phyloP scores from a whole-genome alignment of 2,329 filamentous ascomycete species.

The Periconia digitata region DNA sequence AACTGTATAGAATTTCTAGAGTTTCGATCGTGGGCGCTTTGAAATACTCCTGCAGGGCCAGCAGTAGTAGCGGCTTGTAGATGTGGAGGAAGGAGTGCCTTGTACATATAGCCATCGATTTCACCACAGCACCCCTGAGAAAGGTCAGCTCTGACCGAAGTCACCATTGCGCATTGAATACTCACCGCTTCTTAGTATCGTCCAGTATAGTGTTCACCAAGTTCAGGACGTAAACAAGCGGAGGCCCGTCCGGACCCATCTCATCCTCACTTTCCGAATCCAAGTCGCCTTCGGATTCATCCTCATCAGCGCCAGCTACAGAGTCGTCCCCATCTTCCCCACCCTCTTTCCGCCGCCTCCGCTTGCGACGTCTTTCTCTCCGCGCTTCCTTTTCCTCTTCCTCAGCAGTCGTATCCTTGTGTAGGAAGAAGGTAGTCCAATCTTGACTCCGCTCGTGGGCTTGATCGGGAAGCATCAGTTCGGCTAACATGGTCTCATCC shows the following conservation, averaged over 20 bases:
- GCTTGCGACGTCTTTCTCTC: slow-evolving; percentile 58
- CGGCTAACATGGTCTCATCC: slow-evolving; percentile 96
- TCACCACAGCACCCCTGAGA: slow-evolving; percentile 82
- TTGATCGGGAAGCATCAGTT: slow-evolving; percentile 97
- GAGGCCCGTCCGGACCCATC: slow-evolving; percentile 73
- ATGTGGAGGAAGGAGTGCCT: slow-evolving; percentile 97
- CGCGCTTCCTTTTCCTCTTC: slow-evolving; percentile 67
- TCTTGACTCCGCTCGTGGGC: slow-evolving; percentile 93
- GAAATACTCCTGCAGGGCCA: slow-evolving; percentile 96
- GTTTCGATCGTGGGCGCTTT: slow-evolving; percentile 88
- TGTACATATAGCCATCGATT: slow-evolving; percentile 98
- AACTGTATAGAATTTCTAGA: slow-evolving; percentile 82
- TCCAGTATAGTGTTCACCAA: slow-evolving; percentile 98
- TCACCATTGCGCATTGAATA: not conserved
- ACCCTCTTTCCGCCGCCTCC: slow-evolving; percentile 46
- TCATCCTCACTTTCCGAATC: slow-evolving; percentile 58
- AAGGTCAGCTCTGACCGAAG: slow-evolving; percentile 13
- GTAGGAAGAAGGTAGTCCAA: slow-evolving; percentile 98
- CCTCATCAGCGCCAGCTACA: slow-evolving; percentile 22
- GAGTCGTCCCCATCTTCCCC: slow-evolving; percentile 47
- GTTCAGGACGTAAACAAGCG: slow-evolving; percentile 94
- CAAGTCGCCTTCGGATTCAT: slow-evolving; percentile 41
- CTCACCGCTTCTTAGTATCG: slow-evolving; percentile 74
- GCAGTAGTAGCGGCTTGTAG: slow-evolving; percentile 91
- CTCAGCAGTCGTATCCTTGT: slow-evolving; percentile 87